Base-by-base conservation (phyloP, 495 filamentous ascomycete species). In the Penicillium macrosclerotiorum region DNA sequence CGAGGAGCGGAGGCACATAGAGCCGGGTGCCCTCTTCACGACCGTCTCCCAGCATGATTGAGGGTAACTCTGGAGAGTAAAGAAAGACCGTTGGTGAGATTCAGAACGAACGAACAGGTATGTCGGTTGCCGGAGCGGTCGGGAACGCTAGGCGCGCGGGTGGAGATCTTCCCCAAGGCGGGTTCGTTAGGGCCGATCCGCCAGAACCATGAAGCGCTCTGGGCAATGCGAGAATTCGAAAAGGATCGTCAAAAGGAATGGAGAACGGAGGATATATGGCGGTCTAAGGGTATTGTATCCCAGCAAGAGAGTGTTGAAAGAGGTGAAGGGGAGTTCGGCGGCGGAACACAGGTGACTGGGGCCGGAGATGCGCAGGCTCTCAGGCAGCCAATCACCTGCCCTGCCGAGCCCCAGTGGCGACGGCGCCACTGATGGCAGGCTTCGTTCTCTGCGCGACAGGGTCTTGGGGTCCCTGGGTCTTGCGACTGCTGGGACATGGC, bases 21-120 rank as follows among this genome's bases (percentile, higher is more conserved):
- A 64, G 51, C 44, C 65, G 55, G 11, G 53, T 47, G 42, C 55
- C 61, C 43, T 72, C 63, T 16, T 69, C 64, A 20, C 49, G 58
- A 16, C 59, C 57, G 47, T 71, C 61, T 48, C 63, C 68, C 19
- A 66, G 36, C 69, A 73, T 74, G 30, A 22, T 52, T 53, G 25
- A 38, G 16, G 9, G 14, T 23, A 37, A 23, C 27, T 14, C 26
- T 22, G 33, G 13, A 48, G 30, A 32, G 44, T 40, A 43, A n/a
- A 13, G 30, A 35, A 20, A 17, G 19, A 26, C 18, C 32, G n/a
- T 43, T 40, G 40, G 47, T 33, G 32, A 13, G 16, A 22, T 53
- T n/a, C 49, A 11, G 51, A 44, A 55, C 33, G 44, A 35, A 47
- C 29, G 45, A 40, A 32, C 49, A 60, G 57, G 51, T 5, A 61